These are phyloP conservation scores for Sphenostylis stenocarpa DNA, from an alignment of 306 rosid species.

Conservation along the genomic window DNA sequence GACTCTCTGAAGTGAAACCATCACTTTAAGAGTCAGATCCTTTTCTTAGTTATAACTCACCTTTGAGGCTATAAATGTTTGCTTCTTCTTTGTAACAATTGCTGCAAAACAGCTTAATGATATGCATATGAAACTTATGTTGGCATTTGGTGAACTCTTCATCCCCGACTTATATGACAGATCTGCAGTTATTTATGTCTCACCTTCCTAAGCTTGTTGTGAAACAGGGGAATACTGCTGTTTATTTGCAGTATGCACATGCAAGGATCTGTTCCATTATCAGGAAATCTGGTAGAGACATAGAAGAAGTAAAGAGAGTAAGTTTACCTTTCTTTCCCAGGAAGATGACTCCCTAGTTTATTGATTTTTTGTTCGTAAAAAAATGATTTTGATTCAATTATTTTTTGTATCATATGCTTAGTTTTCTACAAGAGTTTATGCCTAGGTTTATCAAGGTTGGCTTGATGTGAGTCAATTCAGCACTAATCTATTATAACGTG, in stretches of 20 bases:
- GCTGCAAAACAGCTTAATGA: not conserved
- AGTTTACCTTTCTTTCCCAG: constrained; percentile 33
- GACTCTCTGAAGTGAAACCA: not conserved
- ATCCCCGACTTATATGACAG: not conserved
- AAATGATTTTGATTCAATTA: not conserved
- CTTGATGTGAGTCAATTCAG: constrained; percentile 5
- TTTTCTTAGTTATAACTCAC: not conserved
- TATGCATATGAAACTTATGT: not conserved
- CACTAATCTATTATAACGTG: not conserved
- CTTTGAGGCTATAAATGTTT: not conserved
- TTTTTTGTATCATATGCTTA: not conserved
- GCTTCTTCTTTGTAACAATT: not conserved
- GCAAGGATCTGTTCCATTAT: constrained; percentile 91
- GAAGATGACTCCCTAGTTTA: not conserved
- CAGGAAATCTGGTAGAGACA: constrained; percentile 85
- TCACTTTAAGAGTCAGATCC: not conserved
- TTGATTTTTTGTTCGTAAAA: not conserved
- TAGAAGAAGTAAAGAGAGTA: constrained; percentile 75
- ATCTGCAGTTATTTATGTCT: not conserved
- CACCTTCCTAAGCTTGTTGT: constrained; percentile 12
- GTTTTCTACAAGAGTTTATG: not conserved
- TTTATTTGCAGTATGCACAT: constrained; percentile 89
- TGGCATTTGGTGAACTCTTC: not conserved
- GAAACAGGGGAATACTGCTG: constrained; percentile 91
- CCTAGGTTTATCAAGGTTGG: not conserved